Base-by-base conservation (phyloP, 805 yeast genomes). In the Kurtzmaniella cleridarum region DNA sequence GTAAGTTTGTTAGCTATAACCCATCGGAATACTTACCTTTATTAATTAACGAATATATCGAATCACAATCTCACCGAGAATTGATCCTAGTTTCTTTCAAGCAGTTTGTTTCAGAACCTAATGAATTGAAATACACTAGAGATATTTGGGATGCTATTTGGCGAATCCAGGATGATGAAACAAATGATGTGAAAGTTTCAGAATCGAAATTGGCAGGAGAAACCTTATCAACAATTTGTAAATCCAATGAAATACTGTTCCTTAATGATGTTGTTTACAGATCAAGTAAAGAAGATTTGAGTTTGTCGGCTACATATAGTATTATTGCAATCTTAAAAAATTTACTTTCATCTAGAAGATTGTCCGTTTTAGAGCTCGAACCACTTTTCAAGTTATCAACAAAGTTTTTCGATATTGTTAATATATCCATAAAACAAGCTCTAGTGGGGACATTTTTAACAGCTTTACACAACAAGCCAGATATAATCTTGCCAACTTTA, bases 361-460 rank as follows among this genome's bases (percentile, higher is more conserved):
- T 38, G 30, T 52, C 49, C 34, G 42, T 49, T 30, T 43, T 33
- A 45, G 10, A 45, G 54, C 17, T 34, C 40, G 2, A 31, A 42
- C 9, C 44, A 58, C 35, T 44, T 57, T 18, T 27, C 35, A 4
- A 33, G 34, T n/a, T 42, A 52, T 7, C 41, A 20, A 20, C 55
- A 29, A 40, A 41, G 12, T 60, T 59, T 51, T 50, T 59, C 10
- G 47, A 51, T 3, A 51, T 58, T 13, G 41, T 51, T 3, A 72
- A 70, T 41, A 63, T 81, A 30, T 74, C 68, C n/a, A 66, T 80
- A 36, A 78, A 81, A 43, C 78, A 79, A 54, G 64, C 76, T n/a
- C 71, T 83, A 1, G 64, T 81, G 26, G 71, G 78, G 5, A 77
- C 81, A 16, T 55, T 84, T 32, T 70, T 79, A 9, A 69, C 83